phyloP scores from a whole-genome alignment of 805 yeast genomes.

The Myxozyma lipomycoides region DNA sequence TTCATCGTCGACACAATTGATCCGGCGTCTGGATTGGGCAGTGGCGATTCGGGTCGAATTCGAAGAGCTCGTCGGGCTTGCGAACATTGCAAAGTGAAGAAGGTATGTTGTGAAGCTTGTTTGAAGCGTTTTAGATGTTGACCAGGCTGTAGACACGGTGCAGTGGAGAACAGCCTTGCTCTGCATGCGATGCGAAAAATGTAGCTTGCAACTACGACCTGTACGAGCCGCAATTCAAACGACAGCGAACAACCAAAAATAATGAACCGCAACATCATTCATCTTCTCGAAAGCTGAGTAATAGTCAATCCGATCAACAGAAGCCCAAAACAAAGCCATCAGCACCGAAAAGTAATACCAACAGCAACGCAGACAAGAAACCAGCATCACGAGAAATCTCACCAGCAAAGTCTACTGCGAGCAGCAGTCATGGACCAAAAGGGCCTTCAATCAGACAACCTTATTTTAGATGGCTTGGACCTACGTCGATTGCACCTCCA shows the following conservation, averaged over 20 bases:
- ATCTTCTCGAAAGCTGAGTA: no score
- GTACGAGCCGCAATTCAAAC: neutral
- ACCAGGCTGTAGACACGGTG: neutral
- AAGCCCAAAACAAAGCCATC: neutral
- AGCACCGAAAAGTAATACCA: neutral
- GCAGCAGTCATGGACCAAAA: neutral
- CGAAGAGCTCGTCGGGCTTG: neutral
- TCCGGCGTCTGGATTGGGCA: neutral
- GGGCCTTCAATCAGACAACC: slow-evolving; percentile 31
- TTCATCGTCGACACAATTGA: neutral
- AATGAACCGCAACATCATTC: no score
- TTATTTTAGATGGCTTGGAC: slow-evolving; percentile 35
- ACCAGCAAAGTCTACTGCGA: neutral
- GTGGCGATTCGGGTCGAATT: neutral
- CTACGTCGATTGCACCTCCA: slow-evolving; percentile 35
- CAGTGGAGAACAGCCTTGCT: neutral
- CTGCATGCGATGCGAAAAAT: neutral
- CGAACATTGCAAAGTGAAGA: neutral
- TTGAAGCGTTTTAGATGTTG: neutral
- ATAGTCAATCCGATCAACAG: neutral
- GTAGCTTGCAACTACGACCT: neutral
- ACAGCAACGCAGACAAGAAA: neutral
- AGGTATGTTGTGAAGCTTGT: neutral
- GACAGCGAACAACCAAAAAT: neutral
- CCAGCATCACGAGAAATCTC: neutral